These are phyloP conservation scores for Lactarius psammicola DNA, from an alignment of 768 basidiomycete species.

Conservation along the genomic window DNA sequence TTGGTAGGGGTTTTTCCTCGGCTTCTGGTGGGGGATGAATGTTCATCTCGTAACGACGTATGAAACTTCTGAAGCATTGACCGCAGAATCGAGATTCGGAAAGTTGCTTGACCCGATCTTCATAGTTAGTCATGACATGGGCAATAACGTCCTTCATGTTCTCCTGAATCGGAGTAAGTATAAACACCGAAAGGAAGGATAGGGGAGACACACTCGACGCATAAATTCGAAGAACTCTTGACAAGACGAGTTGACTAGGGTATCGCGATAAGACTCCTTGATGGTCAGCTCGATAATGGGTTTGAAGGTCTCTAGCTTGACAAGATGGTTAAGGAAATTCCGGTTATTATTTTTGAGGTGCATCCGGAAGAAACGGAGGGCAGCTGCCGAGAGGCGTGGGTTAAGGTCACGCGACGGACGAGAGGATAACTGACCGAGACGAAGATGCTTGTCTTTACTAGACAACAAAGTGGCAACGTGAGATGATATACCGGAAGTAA, in stretches of 20 bases:
- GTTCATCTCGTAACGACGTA: conserved; percentile 89
- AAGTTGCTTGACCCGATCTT: conserved; percentile 61
- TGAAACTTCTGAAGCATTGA: conserved; percentile 67
- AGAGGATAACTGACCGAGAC: conserved; percentile 64
- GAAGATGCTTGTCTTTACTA: conserved; percentile 86
- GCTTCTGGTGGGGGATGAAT: conserved; percentile 68
- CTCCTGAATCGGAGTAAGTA: conserved; percentile 50
- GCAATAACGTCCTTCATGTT: conserved; percentile 84
- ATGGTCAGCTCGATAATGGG: conserved; percentile 84
- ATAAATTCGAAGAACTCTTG: conserved; percentile 95
- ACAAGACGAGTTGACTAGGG: conserved; percentile 90
- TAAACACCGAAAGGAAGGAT: conserved; percentile 16
- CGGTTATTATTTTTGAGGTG: conserved; percentile 80
- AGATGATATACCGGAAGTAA: conserved; percentile 72
- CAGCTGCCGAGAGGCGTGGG: conserved; percentile 56
- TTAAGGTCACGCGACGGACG: conserved; percentile 22
- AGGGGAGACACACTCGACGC: conserved; percentile 58
- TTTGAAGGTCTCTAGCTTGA: conserved; percentile 80
- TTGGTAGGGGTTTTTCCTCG: conserved; percentile 40
- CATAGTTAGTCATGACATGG: conserved; percentile 78
- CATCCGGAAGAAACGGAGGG: conserved; percentile 88
- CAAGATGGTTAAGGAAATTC: conserved; percentile 69
- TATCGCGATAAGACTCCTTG: conserved; percentile 82
- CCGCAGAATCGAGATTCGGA: conserved; percentile 59
- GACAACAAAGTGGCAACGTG: conserved; percentile 76